Percentiles rank a stretch among this genome's conserved stretches.
phyloP scores from a whole-genome alignment of 164 flowering plant genomes.

The Macadamia tetraphylla region DNA sequence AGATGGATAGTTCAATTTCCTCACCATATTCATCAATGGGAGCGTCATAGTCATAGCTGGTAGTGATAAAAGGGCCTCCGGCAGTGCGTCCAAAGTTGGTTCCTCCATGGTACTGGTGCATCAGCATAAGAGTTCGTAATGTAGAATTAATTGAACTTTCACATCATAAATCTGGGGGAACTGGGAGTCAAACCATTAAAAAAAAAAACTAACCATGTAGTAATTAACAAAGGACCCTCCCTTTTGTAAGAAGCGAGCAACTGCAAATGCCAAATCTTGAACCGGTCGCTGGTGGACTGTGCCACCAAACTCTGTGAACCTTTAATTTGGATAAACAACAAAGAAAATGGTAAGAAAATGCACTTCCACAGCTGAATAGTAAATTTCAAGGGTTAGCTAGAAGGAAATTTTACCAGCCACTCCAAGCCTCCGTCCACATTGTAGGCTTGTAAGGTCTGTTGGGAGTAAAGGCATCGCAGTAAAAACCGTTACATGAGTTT shows the following conservation, averaged over 20 bases:
- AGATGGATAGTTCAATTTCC: conserved; percentile 6
- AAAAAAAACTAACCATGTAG: conserved; percentile 66
- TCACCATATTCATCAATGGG: conserved; percentile 98
- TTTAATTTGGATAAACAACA: conserved; percentile 12
- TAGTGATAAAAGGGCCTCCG: conserved; percentile 95
- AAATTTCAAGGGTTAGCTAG: neutral
- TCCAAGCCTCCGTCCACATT: conserved; percentile 96
- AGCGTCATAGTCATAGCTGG: conserved; percentile 98
- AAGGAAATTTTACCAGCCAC: conserved; percentile 56
- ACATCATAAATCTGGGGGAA: neutral
- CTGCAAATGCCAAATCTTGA: conserved; percentile 89
- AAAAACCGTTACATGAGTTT: conserved; percentile 93
- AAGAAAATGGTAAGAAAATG: conserved; percentile 3
- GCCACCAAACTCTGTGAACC: conserved; percentile 93
- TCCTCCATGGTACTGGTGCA: conserved; percentile 88
- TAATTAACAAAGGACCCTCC: conserved; percentile 89
- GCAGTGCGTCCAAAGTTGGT: conserved; percentile 97
- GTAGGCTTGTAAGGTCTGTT: conserved; percentile 90
- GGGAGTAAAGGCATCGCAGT: conserved; percentile 82
- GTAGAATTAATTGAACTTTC: neutral
- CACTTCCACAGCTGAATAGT: neutral
- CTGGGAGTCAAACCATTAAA: neutral
- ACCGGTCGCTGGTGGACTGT: conserved; percentile 64
- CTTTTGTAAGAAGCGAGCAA: conserved; percentile 79
- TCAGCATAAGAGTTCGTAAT: neutral